Conservation (phyloP, 1,284 basidiomycete species). For the Hypsizygus ulmarius region DNA sequence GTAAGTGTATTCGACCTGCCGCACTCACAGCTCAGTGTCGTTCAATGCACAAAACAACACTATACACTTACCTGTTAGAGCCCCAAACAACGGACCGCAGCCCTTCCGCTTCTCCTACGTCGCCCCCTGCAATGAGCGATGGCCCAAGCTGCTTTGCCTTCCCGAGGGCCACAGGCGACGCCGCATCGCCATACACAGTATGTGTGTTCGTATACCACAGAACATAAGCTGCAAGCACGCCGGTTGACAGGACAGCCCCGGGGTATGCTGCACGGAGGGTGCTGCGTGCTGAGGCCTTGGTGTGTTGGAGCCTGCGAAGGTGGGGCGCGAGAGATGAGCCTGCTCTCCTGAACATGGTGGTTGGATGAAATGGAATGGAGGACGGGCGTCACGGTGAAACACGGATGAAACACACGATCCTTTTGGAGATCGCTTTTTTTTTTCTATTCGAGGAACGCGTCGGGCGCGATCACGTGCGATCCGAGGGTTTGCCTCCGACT, state of each 20-base stretch:
- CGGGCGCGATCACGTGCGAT: not conserved
- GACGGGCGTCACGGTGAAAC: slow-evolving; percentile 4
- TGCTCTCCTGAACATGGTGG: slow-evolving; percentile 28
- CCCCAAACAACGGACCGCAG: slow-evolving; percentile 32
- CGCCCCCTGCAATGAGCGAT: slow-evolving; percentile 8
- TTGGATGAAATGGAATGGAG: not conserved
- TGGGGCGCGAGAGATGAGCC: slow-evolving; percentile 21
- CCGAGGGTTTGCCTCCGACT: not conserved
- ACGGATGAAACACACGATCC: no score
- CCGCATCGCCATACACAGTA: slow-evolving; percentile 34
- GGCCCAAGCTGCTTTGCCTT: slow-evolving; percentile 13
- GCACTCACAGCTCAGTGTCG: not conserved
- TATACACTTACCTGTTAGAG: slow-evolving; percentile 27
- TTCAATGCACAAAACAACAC: not conserved
- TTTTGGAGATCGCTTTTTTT: no score
- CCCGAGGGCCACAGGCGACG: slow-evolving; percentile 10
- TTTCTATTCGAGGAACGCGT: no score
- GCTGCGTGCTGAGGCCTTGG: slow-evolving; percentile 16
- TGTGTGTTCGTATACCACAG: slow-evolving; percentile 35
- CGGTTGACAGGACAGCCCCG: slow-evolving; percentile 21
- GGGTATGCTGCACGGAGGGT: slow-evolving; percentile 20
- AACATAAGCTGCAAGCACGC: slow-evolving; percentile 27
- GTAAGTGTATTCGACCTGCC: slow-evolving; percentile 45
- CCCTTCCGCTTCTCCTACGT: slow-evolving; percentile 17
- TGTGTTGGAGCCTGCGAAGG: slow-evolving; percentile 25